phyloP scores from a whole-genome alignment of 73 alveolate species.

The Effrenium voratum region DNA sequence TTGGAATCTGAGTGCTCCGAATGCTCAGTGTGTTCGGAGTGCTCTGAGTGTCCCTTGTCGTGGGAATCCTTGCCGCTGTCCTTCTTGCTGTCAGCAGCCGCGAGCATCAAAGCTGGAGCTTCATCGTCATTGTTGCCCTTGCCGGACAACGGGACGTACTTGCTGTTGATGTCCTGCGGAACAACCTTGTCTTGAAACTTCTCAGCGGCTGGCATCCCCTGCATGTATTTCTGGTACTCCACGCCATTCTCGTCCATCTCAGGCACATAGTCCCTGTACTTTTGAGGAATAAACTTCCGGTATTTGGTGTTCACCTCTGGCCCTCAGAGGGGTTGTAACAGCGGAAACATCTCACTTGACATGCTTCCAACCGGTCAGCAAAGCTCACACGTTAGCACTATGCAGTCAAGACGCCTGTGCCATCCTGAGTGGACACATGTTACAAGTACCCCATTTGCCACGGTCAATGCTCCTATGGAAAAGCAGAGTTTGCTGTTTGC shows the following conservation, averaged over 20 bases:
- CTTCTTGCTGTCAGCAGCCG: neutral
- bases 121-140: neutral
- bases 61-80: neutral
- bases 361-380: too few species aligned
- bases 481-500: too few species aligned
- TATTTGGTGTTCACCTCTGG: slow-evolving; percentile 21
- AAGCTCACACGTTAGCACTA: too few species aligned
- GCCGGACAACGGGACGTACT: slow-evolving; percentile 24
- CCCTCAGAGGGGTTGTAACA: too few species aligned
- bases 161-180: slow-evolving; percentile 37
- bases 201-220: slow-evolving; percentile 41
- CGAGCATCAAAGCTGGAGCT: neutral
- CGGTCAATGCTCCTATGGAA: too few species aligned
- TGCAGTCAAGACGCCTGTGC: too few species aligned
- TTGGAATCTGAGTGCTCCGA: neutral
- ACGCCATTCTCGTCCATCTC: slow-evolving; percentile 36
- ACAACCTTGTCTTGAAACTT: slow-evolving; percentile 67
- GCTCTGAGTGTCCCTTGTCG: slow-evolving; percentile 21
- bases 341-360: too few species aligned
- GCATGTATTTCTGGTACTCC: slow-evolving; percentile 47
- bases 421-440: too few species aligned
- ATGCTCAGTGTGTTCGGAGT: too few species aligned
- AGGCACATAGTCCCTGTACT: slow-evolving; percentile 56
- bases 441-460: too few species aligned
- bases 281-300: neutral